These are phyloP conservation scores for Monilinia vaccinii-corymbosi DNA, from an alignment of 2,329 filamentous ascomycete genomes.

Conservation along the genomic window DNA sequence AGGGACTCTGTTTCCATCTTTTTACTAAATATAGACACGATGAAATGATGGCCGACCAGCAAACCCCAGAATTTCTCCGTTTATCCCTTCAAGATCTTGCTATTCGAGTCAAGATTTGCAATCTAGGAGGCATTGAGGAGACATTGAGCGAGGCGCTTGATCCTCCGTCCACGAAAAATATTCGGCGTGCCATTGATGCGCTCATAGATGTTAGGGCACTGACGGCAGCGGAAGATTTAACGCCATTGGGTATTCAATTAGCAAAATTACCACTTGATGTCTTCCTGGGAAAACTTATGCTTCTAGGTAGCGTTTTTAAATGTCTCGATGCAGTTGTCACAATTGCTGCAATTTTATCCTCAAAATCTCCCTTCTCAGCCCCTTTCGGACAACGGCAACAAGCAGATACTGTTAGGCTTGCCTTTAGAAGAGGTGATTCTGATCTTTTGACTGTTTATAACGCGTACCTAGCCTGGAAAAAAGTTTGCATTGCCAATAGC, in stretches of 20 bases:
- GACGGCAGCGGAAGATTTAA: conserved; percentile 72
- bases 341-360: conserved; percentile 84
- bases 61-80: conserved; percentile 92
- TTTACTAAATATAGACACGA: conserved; percentile 90
- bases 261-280: conserved; percentile 87
- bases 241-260: conserved; percentile 75
- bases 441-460: conserved; percentile 91
- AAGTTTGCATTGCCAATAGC: conserved; percentile 58
- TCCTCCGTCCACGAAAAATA: conserved; percentile 83
- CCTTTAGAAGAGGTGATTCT: conserved; percentile 79
- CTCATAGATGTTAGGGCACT: conserved; percentile 88
- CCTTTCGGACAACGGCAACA: conserved; percentile 77
- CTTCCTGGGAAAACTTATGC: conserved; percentile 85
- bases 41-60: conserved; percentile 75
- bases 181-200: conserved; percentile 84
- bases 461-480: conserved; percentile 83
- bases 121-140: conserved; percentile 85
- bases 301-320: conserved; percentile 78
- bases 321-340: conserved; percentile 89
- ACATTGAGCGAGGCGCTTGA: conserved; percentile 83
- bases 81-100: conserved; percentile 90
- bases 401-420: conserved; percentile 67
- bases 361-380: conserved; percentile 86
- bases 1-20: conserved; percentile 90
- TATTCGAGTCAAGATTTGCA: conserved; percentile 95